Evolutionary conservation across 2,329 filamentous ascomycete genomes (phyloP).

Genomic region (Xylariales sp.): DNA sequence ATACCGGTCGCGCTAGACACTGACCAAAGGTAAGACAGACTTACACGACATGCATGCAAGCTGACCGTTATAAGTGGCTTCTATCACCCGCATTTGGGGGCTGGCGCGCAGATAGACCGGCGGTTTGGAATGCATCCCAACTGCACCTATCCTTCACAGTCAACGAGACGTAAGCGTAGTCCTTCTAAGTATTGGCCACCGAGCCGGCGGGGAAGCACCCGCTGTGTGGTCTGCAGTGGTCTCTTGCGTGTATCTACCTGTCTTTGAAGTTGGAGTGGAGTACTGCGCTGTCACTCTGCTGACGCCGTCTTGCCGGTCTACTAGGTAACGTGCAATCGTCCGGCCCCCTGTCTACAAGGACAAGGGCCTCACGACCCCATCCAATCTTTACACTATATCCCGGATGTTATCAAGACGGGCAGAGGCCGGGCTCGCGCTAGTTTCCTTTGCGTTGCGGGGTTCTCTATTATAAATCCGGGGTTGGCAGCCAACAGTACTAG

Average conservation of each 20-base stretch:
- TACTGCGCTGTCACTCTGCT: slow-evolving; percentile 17
- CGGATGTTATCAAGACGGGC: background rate
- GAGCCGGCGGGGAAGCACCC: slow-evolving; percentile 3
- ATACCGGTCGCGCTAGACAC: slow-evolving; percentile 7
- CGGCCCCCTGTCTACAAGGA: slow-evolving; percentile 26
- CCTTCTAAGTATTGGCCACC: slow-evolving; percentile 13
- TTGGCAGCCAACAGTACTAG: slow-evolving; percentile 2
- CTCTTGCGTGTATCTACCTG: background rate
- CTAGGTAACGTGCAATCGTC: slow-evolving; percentile 10
- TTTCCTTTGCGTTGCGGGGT: slow-evolving; percentile 12
- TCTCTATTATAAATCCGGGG: slow-evolving; percentile 19
- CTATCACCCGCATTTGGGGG: slow-evolving; percentile 14
- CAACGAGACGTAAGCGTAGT: slow-evolving; percentile 20
- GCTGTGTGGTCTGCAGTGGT: slow-evolving; percentile 9
- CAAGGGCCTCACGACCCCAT: slow-evolving; percentile 18
- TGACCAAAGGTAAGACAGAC: slow-evolving; percentile 1
- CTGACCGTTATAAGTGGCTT: slow-evolving; percentile 27
- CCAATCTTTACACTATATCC: slow-evolving; percentile 22
- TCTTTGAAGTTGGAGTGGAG: slow-evolving; percentile 17
- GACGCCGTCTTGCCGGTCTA: slow-evolving; percentile 17
- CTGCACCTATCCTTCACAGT: slow-evolving; percentile 33
- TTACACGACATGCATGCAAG: slow-evolving; percentile 26
- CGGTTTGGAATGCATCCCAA: slow-evolving; percentile 9
- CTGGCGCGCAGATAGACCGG: slow-evolving; percentile 21
- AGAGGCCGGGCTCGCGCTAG: background rate